Evolutionary conservation across 768 basidiomycete species (phyloP).

Genomic region (Xerocomus potaroensis): DNA sequence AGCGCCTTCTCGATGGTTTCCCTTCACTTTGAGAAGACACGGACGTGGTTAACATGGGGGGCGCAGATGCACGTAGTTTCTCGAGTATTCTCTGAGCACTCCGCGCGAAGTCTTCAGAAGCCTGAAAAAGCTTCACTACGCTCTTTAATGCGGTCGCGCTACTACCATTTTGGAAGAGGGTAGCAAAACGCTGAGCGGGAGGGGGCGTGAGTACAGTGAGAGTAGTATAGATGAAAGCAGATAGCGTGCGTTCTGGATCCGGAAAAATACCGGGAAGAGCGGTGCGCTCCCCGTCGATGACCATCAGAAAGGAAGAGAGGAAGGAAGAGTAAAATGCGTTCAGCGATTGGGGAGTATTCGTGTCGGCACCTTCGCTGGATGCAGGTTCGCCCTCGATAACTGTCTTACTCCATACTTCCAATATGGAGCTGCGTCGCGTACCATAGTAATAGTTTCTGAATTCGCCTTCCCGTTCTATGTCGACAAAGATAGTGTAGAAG

Average conservation of each 20-base stretch:
- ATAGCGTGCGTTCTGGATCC: conserved; percentile 71
- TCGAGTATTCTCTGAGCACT: conserved; percentile 73
- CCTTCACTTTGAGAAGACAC: conserved; percentile 19
- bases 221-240: conserved; percentile 78
- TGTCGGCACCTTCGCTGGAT: conserved; percentile 33
- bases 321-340: conserved; percentile 70
- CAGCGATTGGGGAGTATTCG: conserved; percentile 46
- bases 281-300: conserved; percentile 66
- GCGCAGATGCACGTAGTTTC: conserved; percentile 48
- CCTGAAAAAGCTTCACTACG: conserved; percentile 64
- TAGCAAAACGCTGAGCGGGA: conserved; percentile 71
- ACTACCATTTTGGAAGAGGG: conserved; percentile 55
- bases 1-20: conserved; percentile 46
- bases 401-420: conserved; percentile 66
- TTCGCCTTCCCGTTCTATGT: conserved; percentile 89
- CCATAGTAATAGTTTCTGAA: conserved; percentile 95
- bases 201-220: conserved; percentile 79
- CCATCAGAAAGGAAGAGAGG: conserved; percentile 59
- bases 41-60: conserved; percentile 17
- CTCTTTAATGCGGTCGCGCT: conserved; percentile 61
- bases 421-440: conserved; percentile 60
- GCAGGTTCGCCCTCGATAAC: conserved; percentile 34
- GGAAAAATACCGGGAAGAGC: conserved; percentile 86
- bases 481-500: conserved; percentile 83
- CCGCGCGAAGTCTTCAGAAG: conserved; percentile 80